These are phyloP conservation scores for Ophiosphaerella korrae DNA, from an alignment of 2,329 filamentous ascomycete species.

Conservation along the genomic window DNA sequence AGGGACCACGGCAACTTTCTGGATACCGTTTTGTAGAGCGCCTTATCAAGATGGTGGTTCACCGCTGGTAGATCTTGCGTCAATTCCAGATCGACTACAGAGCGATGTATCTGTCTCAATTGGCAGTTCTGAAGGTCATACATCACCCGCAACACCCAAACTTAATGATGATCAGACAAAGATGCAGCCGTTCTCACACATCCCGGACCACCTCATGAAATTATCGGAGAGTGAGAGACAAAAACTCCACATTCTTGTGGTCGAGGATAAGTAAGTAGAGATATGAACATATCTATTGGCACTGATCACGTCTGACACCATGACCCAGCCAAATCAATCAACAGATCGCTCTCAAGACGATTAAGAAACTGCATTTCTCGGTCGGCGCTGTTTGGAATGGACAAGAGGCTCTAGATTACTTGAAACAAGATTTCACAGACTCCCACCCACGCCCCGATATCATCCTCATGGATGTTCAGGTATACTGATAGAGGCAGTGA, in stretches of 20 bases:
- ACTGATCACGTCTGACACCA: slow-evolving; percentile 6
- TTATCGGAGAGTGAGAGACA: slow-evolving; percentile 64
- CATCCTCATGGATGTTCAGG: slow-evolving; percentile 79
- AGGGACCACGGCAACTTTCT: slow-evolving; percentile 77
- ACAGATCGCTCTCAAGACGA: slow-evolving; percentile 76
- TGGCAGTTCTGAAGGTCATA: slow-evolving; percentile 67
- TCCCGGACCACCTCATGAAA: slow-evolving; percentile 47
- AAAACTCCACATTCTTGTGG: slow-evolving; percentile 72
- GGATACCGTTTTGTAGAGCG: slow-evolving; percentile 76
- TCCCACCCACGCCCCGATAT: slow-evolving; percentile 68
- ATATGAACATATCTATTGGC: not conserved
- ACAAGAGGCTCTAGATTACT: slow-evolving; percentile 76
- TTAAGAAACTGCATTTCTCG: slow-evolving; percentile 73
- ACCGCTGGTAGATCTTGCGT: slow-evolving; percentile 65
- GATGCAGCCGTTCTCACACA: slow-evolving; percentile 28
- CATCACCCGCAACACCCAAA: slow-evolving; percentile 48
- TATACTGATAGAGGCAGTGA: slow-evolving; percentile 53
- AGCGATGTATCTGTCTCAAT: slow-evolving; percentile 64
- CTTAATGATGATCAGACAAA: slow-evolving; percentile 24
- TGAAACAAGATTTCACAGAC: slow-evolving; percentile 58
- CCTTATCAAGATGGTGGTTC: slow-evolving; percentile 58
- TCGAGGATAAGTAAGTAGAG: slow-evolving; percentile 74
- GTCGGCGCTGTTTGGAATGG: slow-evolving; percentile 78
- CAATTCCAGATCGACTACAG: slow-evolving; percentile 69
- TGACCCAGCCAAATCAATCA: slow-evolving; percentile 64